These are phyloP conservation scores for Moesziomyces parantarcticus DNA, from an alignment of 1,284 basidiomycete genomes.

Conservation along the genomic window DNA sequence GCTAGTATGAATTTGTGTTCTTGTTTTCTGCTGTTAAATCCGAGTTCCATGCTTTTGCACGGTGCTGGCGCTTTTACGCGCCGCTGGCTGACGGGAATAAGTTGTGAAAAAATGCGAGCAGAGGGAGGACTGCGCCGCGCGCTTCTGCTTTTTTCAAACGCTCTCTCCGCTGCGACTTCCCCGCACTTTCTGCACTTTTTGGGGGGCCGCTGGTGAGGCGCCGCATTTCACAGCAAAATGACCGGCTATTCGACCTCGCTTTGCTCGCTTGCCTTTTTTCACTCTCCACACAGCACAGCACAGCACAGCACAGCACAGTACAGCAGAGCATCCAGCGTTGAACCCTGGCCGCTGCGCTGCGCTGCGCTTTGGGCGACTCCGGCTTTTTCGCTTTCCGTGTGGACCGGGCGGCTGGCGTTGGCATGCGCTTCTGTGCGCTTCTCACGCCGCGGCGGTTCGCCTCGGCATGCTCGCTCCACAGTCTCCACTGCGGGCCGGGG, in stretches of 20 bases:
- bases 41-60: too few species aligned
- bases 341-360: too few species aligned
- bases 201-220: slow-evolving; percentile 4
- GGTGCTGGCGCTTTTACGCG: too few species aligned
- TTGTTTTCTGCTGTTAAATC: too few species aligned
- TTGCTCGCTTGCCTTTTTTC: slow-evolving; percentile 3
- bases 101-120: not conserved
- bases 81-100: not conserved
- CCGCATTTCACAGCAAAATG: slow-evolving; percentile 17
- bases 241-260: slow-evolving; percentile 29
- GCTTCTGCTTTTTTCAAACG: not conserved
- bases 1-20: too few species aligned
- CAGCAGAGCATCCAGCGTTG: not conserved
- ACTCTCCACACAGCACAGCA: too few species aligned
- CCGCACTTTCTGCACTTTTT: slow-evolving; percentile 10
- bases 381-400: slow-evolving; percentile 2
- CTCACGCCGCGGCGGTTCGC: too few species aligned
- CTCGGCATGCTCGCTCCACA: slow-evolving; percentile 9
- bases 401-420: too few species aligned
- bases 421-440: too few species aligned
- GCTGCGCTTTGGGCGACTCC: too few species aligned
- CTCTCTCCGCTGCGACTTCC: not conserved
- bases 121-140: too few species aligned
- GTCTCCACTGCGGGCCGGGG: not conserved
- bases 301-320: too few species aligned